phyloP scores from a whole-genome alignment of 176 grass and related monocot species.

The Puccinellia tenuiflora region DNA sequence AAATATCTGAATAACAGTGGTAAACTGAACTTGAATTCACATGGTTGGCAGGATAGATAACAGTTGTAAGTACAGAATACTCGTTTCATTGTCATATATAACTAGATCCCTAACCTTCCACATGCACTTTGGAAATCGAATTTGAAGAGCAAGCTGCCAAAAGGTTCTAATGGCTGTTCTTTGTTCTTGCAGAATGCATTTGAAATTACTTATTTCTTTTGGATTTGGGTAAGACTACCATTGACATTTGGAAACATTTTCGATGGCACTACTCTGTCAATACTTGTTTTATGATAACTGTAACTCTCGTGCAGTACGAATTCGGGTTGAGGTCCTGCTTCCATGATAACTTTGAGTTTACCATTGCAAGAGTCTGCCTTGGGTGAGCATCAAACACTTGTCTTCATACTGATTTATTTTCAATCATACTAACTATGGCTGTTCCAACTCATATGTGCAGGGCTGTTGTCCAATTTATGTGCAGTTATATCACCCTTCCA shows the following conservation, averaged over 20 bases:
- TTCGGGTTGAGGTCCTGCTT: constrained; percentile 75
- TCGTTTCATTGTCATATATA: not conserved
- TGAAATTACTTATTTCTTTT: constrained; percentile 79
- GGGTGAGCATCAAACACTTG: constrained; percentile 36
- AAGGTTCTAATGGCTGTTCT: constrained; percentile 2
- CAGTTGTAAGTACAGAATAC: not conserved
- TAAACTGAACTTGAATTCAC: not conserved
- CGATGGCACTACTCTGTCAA: not conserved
- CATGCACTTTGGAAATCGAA: not conserved
- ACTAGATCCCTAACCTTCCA: not conserved
- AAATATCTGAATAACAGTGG: not conserved
- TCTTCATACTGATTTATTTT: not conserved
- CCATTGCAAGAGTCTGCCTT: constrained; percentile 66
- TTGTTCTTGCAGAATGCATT: constrained; percentile 71
- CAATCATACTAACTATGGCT: not conserved
- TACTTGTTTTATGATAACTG: not conserved
- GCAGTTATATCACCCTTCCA: constrained; percentile 89
- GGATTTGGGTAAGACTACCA: constrained; percentile 68
- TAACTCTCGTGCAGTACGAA: constrained; percentile 50
- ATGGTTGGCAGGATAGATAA: not conserved
- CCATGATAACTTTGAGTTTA: constrained; percentile 38
- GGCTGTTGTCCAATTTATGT: constrained; percentile 53
- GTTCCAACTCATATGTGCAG: constrained; percentile 32
- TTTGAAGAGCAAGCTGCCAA: not conserved
- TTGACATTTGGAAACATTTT: not conserved